Percentiles rank a stretch among this genome's conserved stretches.
phyloP scores from a whole-genome alignment of 306 rosid species.

The Vigna hirtella region DNA sequence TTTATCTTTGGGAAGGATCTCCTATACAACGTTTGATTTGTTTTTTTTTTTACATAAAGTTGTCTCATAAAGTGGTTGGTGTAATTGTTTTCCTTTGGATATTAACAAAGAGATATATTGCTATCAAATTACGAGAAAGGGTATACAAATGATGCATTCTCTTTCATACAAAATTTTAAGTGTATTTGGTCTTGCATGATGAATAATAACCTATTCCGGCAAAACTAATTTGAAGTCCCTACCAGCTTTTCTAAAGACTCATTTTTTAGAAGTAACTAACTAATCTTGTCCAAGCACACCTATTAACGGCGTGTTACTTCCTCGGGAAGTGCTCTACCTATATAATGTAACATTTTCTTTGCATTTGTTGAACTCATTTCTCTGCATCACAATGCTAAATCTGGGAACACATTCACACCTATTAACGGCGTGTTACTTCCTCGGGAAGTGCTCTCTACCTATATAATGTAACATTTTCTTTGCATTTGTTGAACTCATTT shows the following conservation, averaged over 20 bases:
- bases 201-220: neutral
- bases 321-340: neutral
- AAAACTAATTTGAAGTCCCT: slow-evolving; percentile 19
- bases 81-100: slow-evolving; percentile 17
- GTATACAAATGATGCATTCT: neutral
- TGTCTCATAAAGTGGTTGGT: neutral
- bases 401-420: neutral
- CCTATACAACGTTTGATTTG: slow-evolving; percentile 10
- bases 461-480: neutral
- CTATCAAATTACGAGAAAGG: slow-evolving; percentile 17
- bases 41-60: neutral
- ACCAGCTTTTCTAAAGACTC: neutral
- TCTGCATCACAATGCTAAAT: neutral
- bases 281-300: slow-evolving; percentile 14
- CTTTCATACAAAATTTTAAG: slow-evolving; percentile 16
- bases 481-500: neutral
- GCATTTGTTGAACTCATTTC: neutral
- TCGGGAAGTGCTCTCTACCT: too few species aligned
- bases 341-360: neutral
- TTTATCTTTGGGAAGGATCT: slow-evolving; percentile 17
- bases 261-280: neutral
- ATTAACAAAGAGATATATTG: neutral
- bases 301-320: slow-evolving; percentile 10
- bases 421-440: too few species aligned
- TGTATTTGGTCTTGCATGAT: slow-evolving; percentile 7